Evolutionary conservation across 306 rosid genomes (phyloP), one percentile per base, ranked within the genome.

Genomic region (Delonix regia): DNA sequence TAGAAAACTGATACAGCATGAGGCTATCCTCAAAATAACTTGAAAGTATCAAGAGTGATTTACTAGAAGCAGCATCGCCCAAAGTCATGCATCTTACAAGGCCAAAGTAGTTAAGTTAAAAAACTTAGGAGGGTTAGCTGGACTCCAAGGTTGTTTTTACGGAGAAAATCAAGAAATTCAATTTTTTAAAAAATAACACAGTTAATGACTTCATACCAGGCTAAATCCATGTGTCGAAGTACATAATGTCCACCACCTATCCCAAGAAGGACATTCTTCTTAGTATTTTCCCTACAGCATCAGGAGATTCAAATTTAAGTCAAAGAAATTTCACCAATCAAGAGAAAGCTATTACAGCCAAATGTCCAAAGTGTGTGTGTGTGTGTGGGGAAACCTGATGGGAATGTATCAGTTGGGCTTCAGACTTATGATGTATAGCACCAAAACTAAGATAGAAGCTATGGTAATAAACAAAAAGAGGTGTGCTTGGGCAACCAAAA

Each of bases 241-340:
- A 85, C 97, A 65, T 95, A 95, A 80, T 95, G 99, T 81, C 98
- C 99, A 71, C 99, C 99, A 11, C 96, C 98, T 65, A 95, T 82
- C 53, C 99, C 99, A 45, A 95, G 92, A 76, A 95, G 97, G 80
- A 95, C 90, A 84, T 38, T 91, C 78, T 91, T 91, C 82, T 88
- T 88, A 68, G 28, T 75, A 24, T 83, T 92, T 78, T 91, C 96
- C 91, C 98, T 95, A 41, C 18, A 47, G 59, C 57, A 82, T 24
- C 44, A 83, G 51, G 48, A 81, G 64, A 53, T 52, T 38, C 36
- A 64, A 59, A 63, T 38, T 77, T 51, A 44, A 21, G 33, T 66
- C 52, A 85, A 56, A 39, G 61, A 76, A 64, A 24, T 36, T 69
- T 27, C 48, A 53, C 49, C 64, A 52, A 38, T 53, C 52, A 48